Base-by-base conservation (phyloP, 2,329 filamentous ascomycete species). In the Colletotrichum higginsianum region DNA sequence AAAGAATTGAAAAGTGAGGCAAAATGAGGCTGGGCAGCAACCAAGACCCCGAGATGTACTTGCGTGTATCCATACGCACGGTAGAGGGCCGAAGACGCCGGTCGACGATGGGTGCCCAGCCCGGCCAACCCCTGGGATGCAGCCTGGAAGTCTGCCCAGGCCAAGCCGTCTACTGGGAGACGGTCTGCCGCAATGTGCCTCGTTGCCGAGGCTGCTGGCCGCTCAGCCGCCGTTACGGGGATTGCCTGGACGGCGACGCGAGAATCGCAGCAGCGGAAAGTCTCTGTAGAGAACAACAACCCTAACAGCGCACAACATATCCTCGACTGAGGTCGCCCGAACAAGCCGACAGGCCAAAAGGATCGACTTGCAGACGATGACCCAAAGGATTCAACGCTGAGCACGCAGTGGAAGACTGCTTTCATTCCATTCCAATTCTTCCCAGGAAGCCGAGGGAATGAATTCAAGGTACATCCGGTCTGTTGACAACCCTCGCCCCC, bases 211-310 rank as follows among this genome's bases (percentile, higher is more conserved):
- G 69, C 65, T 64, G 58, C 46, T 46, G 46, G 38, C 58, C 64
- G 65, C 53, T 63, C 68, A 71, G 65, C 68, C 57, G 58, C 68
- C 68, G n/a, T 65, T 52, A 65, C 53, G 18, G 52, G 26, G n/a
- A 47, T 30, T 57, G 52, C 38, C 61, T 56, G 21, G 6, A 21
- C 55, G 30, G 30, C 30, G 8, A 35, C 30, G 30, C 30, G 8
- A 44, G 23, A 53, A n/a, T 8, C n/a, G 16, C 30, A 55, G n/a
- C n/a, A n/a, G n/a, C n/a, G 52, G 30, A 21, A 40, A 40, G 53
- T 40, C 30, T 35, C 30, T 35, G 30, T 35, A 35, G 18, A 56
- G 52, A 21, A 18, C 30, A 38, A 47, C 47, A 23, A 49, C 38
- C 49, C 49, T 44, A 55, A 49, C 49, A 52, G 53, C 23, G 21